Percentiles rank a stretch among this genome's conserved stretches.
Conservation (phyloP, 202 grass and related monocot genomes). For the Thinopyrum obtusiflorum region DNA sequence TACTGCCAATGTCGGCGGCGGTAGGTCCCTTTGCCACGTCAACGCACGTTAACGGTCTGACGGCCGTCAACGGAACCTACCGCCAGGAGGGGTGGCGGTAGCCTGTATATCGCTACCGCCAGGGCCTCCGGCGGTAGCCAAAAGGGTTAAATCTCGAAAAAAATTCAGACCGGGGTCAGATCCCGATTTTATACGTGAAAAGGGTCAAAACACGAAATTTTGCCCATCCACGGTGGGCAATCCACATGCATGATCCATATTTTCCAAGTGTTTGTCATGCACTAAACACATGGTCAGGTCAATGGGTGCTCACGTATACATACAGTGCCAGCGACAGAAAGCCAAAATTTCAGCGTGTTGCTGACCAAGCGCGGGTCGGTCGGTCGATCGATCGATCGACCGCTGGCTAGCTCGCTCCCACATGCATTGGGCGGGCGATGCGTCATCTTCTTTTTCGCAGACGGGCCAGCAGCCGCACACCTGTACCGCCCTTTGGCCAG, state of each 20-base stretch:
- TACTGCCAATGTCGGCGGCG: too few relatives aligned
- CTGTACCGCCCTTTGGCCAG: neutral
- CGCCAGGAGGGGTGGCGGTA: too few relatives aligned
- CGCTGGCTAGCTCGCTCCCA: neutral
- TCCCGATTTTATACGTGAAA: too few relatives aligned
- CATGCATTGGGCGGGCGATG: neutral
- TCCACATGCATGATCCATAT: neutral
- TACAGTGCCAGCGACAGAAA: neutral
- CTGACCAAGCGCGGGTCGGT: neutral
- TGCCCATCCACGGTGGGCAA: neutral
- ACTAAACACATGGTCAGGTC: constrained; percentile 8
- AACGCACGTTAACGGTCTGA: too few relatives aligned
- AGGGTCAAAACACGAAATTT: too few relatives aligned
- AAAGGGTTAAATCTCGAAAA: too few relatives aligned
- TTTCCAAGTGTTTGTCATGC: neutral
- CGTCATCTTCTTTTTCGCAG: neutral
- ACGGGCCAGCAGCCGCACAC: neutral
- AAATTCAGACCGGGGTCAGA: too few relatives aligned
- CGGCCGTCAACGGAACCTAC: too few relatives aligned
- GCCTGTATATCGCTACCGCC: too few relatives aligned
- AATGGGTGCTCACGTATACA: neutral
- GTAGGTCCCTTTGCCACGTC: too few relatives aligned
- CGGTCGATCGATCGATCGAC: neutral
- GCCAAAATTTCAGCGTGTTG: neutral
- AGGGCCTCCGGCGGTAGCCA: too few relatives aligned